Evolutionary conservation across 768 basidiomycete genomes (phyloP).

Genomic region (Lactarius quietus): DNA sequence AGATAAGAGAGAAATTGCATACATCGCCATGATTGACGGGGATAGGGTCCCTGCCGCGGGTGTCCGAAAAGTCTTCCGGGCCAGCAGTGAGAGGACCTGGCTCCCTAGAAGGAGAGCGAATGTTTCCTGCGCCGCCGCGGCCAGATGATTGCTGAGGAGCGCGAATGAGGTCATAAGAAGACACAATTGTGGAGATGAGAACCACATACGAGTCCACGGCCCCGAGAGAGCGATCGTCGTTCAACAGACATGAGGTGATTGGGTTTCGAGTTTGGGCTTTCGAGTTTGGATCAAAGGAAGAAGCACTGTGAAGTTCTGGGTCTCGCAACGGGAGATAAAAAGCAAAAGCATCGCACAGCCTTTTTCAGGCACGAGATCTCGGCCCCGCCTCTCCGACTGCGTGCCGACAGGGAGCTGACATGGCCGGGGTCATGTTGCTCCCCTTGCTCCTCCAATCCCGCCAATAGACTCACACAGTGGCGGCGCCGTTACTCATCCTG

Average conservation of each 20-base stretch:
- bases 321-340: background rate
- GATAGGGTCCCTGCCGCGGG: constrained; percentile 61
- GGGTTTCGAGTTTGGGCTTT: background rate
- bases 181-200: background rate
- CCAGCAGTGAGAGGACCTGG: constrained; percentile 26
- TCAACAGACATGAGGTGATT: constrained; percentile 2
- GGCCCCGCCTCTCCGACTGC: background rate
- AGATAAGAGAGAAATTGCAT: constrained; percentile 12
- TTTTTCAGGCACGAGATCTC: background rate
- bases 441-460: background rate
- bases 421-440: background rate
- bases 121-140: constrained; percentile 68
- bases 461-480: background rate
- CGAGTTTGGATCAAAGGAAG: background rate
- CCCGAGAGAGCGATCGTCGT: constrained; percentile 17
- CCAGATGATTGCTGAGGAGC: constrained; percentile 51
- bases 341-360: constrained; percentile 9
- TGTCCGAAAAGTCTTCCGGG: constrained; percentile 52
- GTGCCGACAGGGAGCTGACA: background rate
- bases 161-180: background rate
- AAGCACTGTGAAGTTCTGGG: background rate
- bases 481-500: background rate
- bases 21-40: constrained; percentile 36
- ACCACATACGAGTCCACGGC: constrained; percentile 5
- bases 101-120: constrained; percentile 43